Evolutionary conservation across 495 filamentous ascomycete genomes (phyloP).

Genomic region (Lophiotrema nucula): DNA sequence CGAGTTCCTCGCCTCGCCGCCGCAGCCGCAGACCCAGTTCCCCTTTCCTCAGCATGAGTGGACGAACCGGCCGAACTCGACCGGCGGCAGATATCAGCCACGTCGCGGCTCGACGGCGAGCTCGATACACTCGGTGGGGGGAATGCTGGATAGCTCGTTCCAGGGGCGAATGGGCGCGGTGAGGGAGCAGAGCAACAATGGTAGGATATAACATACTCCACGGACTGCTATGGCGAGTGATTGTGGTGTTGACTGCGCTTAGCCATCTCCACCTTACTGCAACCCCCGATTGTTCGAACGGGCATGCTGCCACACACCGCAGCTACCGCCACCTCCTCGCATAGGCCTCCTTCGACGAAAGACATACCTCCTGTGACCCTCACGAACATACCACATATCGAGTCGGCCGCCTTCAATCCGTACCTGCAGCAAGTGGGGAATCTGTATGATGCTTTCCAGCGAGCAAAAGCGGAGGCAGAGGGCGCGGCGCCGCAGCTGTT

Average conservation of each 20-base stretch:
- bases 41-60: conserved; percentile 42
- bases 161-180: conserved; percentile 59
- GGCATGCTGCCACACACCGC: conserved; percentile 74
- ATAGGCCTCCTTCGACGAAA: conserved; percentile 79
- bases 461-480: conserved; percentile 65
- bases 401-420: conserved; percentile 71
- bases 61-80: conserved; percentile 40
- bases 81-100: conserved; percentile 45
- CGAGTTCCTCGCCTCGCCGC: conserved; percentile 35
- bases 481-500: conserved; percentile 46
- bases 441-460: conserved; percentile 77
- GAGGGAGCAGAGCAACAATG: conserved; percentile 78
- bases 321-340: conserved; percentile 61
- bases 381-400: conserved; percentile 83
- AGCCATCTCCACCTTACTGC: conserved; percentile 92
- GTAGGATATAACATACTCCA: no score
- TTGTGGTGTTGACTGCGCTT: no score
- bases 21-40: conserved; percentile 35
- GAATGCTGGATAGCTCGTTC: conserved; percentile 63
- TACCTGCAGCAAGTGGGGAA: conserved; percentile 82
- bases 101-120: conserved; percentile 82
- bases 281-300: conserved; percentile 85
- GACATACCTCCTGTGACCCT: conserved; percentile 95
- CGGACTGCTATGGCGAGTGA: no score
- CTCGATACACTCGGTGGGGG: conserved; percentile 69